Evolutionary conservation across 495 filamentous ascomycete genomes (phyloP), one percentile per base, ranked within the genome.

Genomic region (Oidiodendron maius): DNA sequence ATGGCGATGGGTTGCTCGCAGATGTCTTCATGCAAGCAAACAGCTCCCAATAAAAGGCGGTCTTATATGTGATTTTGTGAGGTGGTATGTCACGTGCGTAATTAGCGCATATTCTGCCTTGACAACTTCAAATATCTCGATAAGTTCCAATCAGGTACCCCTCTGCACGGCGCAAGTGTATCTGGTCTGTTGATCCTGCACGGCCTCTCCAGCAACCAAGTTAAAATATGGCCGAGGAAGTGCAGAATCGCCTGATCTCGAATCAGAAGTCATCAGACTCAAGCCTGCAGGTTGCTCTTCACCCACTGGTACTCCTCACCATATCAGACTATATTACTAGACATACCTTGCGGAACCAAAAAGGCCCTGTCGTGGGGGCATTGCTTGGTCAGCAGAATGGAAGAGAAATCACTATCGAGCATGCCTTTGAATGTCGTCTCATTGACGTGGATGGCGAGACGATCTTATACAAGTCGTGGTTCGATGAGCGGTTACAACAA

Each of bases 271-370:
- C 83, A 58, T 79, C 86, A 9, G 87, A 90, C 48, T 87, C 87
- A 12, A 82, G 85, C 18, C 80, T 94, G 15, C 80, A 86, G 55
- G 82, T 91, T 23, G 84, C 89, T 56, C 81, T 99, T 3, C 93
- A 99, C 61, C 93, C 93, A 35, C 82, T 99, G 9, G 88, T 94
- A 24, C 81, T 97, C 43, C 87, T 99, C 67, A 95, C 87, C 16
- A 91, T 99, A 51, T 96, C 91, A 43, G 93, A 99, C 70, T 91
- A 90, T 65, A 89, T 96, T 63, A 94, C 91, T 35, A 81, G 93
- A 43, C 90, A 93, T 66, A 86, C 82, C 12, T 77, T 93, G 34
- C 82, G 94, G 23, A 72, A 76, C 40, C 77, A 86, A 44, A 64
- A 74, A 36, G 86, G 84, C 0, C 89, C 89, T 3, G 76, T 96